Base-by-base conservation (phyloP, 306 rosid genomes). In the Lupinus albus region DNA sequence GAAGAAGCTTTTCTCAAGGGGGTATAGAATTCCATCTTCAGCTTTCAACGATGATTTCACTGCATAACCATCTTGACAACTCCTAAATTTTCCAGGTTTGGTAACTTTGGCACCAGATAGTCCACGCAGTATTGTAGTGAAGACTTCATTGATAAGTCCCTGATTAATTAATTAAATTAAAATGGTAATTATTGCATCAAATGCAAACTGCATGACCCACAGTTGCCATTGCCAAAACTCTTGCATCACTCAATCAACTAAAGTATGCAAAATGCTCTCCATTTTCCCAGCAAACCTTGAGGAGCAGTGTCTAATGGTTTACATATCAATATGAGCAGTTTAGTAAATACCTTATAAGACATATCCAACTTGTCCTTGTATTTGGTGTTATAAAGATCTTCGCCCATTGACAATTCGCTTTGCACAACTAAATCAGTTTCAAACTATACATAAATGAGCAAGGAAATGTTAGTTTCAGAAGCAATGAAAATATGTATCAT, bases 1-100 rank as follows among this genome's bases (percentile, higher is more conserved):
- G 84, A 94, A 94, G 86, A 94, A 94, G 88, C 99, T 88, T 84
- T 94, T 90, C 77, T 94, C 99, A 44, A 94, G 99, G 17, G 99
- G 99, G 81, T 88, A 94, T 41, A 94, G 73, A 48, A 94, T 91
- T 60, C 99, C 99, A 80, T 94, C 97, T 85, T 90, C 99, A 73
- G 97, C 99, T 84, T 94, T 94, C 81, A 94, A 72, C 70, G 99
- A 94, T 39, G 99, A 90, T 75, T 94, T 94, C 66, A 94, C 97
- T 15, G 97, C 97, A 83, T 90, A 94, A 74, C 99, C 97, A 82
- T 86, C 94, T 74, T 88, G 99, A 80, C 95, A 86, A 61, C 99
- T 94, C 71, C 96, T 90, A 82, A 94, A 94, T 52, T 88, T 94
- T 74, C 99, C 99, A 7, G 99, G 97, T 83, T 89, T 90, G 39